Base-by-base conservation (phyloP, 257 asterid genomes). In the Solanum sitiens region DNA sequence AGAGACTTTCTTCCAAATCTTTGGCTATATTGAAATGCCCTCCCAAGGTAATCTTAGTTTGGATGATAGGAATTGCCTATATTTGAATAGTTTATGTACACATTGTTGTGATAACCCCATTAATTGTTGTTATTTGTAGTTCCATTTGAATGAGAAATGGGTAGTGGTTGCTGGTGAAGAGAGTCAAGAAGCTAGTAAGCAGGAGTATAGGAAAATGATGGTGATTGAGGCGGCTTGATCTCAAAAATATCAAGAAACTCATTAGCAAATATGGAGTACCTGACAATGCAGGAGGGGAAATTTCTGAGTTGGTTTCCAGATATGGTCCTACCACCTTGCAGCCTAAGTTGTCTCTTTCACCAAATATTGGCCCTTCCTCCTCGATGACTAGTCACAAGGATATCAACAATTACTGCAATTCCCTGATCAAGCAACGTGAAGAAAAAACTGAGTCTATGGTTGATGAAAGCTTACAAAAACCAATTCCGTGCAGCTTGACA, bases 161-260 rank as follows among this genome's bases (percentile, higher is more conserved):
- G 77, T 0, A 2, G 89, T 92, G 72, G 94, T 90, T 90, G 84
- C 88, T 85, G 95, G 96, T 30, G 94, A 93, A 90, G 94, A 86
- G 77, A 93, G 95, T 79, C 71, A 80, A 86, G 93, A 90, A 56
- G 86, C 83, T 27, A 86, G 65, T 76, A 86, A 39, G 83, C 93
- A 86, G 84, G 88, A n/a, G 68, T 18, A 37, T 3, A 75, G 93
- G 74, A 91, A 87, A 83, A 83, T 11, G 20, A 74, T 61, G 23
- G 84, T 87, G 40, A 87, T 6, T 3, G 92, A 90, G 83, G 88
- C 86, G n/a, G 30, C 30, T 27, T 27, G 30, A 27, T 27, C 30
- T 27, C 30, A 1, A 27, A 27, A 27, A 27, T 27, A 27, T 27
- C 30, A 27, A 27, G 30, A 27, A 27, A 27, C 30, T 27, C 30